Conservation (phyloP, 345 rosid genomes). For the Aethionema arabicum region DNA sequence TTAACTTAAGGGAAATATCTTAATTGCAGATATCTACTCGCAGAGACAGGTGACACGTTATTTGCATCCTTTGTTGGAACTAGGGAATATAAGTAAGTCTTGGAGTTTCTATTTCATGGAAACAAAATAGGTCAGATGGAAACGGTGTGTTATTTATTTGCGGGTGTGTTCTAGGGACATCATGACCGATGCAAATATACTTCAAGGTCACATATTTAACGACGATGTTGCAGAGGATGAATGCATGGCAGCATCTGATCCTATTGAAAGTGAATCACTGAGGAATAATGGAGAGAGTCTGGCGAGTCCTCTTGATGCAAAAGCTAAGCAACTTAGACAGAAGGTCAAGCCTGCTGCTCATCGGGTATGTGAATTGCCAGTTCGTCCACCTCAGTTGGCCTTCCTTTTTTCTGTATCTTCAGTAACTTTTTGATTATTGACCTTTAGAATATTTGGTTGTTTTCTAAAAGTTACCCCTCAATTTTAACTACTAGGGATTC, state of each 20-base stretch:
- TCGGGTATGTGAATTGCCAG: conserved; percentile 51
- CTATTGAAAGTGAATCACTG: conserved; percentile 39
- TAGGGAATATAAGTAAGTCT: conserved; percentile 84
- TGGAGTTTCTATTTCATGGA: conserved; percentile 1
- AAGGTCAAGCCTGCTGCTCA: conserved; percentile 91
- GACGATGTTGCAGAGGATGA: conserved; percentile 64
- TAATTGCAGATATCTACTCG: conserved; percentile 67
- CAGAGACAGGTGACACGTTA: conserved; percentile 92
- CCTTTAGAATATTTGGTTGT: background rate
- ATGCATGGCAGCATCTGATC: conserved; percentile 45
- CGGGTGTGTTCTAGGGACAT: conserved; percentile 64
- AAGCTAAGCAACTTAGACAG: conserved; percentile 54
- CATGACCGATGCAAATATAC: conserved; percentile 89
- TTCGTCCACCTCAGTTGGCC: background rate
- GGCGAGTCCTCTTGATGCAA: conserved; percentile 48
- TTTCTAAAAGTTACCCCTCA: conserved; percentile 5
- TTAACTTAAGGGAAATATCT: background rate
- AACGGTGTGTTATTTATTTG: conserved; percentile 4
- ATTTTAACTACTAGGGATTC: conserved; percentile 60
- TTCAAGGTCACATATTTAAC: conserved; percentile 90
- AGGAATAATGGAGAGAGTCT: conserved; percentile 50
- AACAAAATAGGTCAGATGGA: conserved; percentile 14
- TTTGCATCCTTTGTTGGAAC: conserved; percentile 98
- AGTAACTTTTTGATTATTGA: background rate
- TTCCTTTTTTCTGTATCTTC: conserved; percentile 1